A percentile compares a stretch with the other conserved stretches of the same genome.
These are phyloP conservation scores for Scenedesmus sp. DNA, from an alignment of 163 green algal species.

Conservation along the genomic window DNA sequence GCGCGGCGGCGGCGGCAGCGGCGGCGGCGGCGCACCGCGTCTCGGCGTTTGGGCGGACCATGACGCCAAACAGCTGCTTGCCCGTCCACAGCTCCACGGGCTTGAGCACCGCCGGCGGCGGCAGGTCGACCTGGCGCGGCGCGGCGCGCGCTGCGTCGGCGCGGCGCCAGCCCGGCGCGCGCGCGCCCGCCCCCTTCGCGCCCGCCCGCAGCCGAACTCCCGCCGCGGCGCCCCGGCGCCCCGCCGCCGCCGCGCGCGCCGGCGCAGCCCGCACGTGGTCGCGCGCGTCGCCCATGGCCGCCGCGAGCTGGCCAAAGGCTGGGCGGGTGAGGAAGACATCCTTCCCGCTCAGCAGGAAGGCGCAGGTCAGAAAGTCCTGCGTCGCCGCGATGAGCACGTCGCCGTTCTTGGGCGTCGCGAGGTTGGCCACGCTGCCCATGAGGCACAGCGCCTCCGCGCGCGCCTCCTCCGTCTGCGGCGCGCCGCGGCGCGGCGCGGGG, in stretches of 20 bases:
- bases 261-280: slow-evolving; percentile 45
- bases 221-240: no score
- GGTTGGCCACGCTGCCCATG: slow-evolving; percentile 94
- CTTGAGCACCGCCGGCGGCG: slow-evolving; percentile 84
- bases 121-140: slow-evolving; percentile 66
- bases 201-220: no score
- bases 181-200: no score
- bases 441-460: slow-evolving; percentile 90
- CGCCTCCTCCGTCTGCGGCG: slow-evolving; percentile 94
- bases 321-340: slow-evolving; percentile 83
- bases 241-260: neutral
- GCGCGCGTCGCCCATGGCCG: slow-evolving; percentile 78
- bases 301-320: slow-evolving; percentile 76
- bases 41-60: slow-evolving; percentile 82
- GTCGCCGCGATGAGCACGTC: slow-evolving; percentile 96
- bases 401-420: slow-evolving; percentile 98
- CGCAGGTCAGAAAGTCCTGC: slow-evolving; percentile 98
- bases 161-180: no score
- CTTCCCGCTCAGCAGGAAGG: slow-evolving; percentile 92
- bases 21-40: slow-evolving; percentile 46
- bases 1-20: no score
- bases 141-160: no score
- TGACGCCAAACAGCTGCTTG: slow-evolving; percentile 93
- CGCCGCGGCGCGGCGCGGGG: neutral
- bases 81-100: slow-evolving; percentile 96